Base-by-base conservation (phyloP, 2,329 filamentous ascomycete species). In the Talaromyces atroroseus region DNA sequence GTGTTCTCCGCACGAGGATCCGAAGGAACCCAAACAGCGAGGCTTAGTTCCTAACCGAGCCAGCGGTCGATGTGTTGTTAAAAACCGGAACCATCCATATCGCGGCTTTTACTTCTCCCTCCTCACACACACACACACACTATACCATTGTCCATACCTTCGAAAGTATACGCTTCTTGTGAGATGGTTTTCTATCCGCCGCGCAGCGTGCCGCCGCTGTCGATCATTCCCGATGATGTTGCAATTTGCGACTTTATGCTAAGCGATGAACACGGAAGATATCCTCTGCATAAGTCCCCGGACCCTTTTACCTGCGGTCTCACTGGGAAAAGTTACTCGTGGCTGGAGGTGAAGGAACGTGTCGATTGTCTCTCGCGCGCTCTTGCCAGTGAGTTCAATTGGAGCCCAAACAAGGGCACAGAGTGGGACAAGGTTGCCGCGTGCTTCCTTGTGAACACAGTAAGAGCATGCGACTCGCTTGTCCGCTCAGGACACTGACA, bases 371-470 rank as follows among this genome's bases (percentile, higher is more conserved):
- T 94, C 21, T 81, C 89, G 16, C 81, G 86, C 57, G 86, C 82
- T 21, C 74, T 95, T 34, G 80, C 82, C 42, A 85, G 88, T 67
- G 83, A 89, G 60, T 80, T 94, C 58, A 85, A 82, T 45, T 91
- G 89, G 80, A 71, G 80, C 47, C 83, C 87, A 7, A 86, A 89
- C 62, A 71, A 83, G 56, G 89, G 87, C 12, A 82, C 83, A 0
- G 88, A 92, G 68, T 94, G 87, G 86, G 89, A 94, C 65, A 90
- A 91, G 70, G 87, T 92, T 23, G 76, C 90, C 49, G 86, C 79
- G 4, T 76, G 92, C 26, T 95, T 89, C 73, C 86, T 86, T n/a
- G 72, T 91, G 58, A 95, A 95, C 68, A 90, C 89, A 29, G 87
- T 90, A 72, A 58, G 80, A n/a, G 2, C 18, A 36, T 36, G 32